Conservation (phyloP, 805 yeast genomes). For the Myxozyma vanderwaltii region DNA sequence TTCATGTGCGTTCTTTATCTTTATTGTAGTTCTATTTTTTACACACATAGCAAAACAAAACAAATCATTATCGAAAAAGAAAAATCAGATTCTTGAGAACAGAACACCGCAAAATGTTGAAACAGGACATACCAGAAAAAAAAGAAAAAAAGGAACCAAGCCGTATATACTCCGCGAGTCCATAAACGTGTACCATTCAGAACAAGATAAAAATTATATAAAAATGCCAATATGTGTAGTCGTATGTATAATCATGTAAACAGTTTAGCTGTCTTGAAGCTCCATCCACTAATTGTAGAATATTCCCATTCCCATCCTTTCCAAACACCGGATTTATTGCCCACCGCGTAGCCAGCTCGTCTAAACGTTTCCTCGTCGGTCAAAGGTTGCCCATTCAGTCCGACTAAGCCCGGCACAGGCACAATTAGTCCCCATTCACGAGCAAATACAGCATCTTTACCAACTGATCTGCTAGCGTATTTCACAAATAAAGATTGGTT, state of each 20-base stretch:
- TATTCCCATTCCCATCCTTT: slow-evolving; percentile 30
- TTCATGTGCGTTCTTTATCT: too few species aligned
- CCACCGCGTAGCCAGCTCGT: slow-evolving; percentile 4
- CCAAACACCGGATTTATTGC: not conserved
- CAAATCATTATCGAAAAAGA: too few species aligned
- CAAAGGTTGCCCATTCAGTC: slow-evolving; percentile 13
- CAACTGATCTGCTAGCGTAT: slow-evolving; percentile 23
- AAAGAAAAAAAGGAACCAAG: not conserved
- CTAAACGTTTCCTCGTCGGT: slow-evolving; percentile 20
- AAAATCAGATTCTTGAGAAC: too few species aligned
- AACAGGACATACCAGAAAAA: not conserved
- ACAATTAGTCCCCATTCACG: slow-evolving; percentile 28
- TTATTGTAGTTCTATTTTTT: too few species aligned
- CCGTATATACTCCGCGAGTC: too few species aligned
- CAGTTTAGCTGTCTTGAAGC: slow-evolving; percentile 2
- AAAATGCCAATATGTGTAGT: too few species aligned
- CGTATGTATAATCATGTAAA: not conserved
- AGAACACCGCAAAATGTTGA: not conserved
- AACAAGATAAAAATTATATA: not conserved
- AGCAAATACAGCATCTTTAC: slow-evolving; percentile 29
- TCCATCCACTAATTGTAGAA: slow-evolving; percentile 28
- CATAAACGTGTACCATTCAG: not conserved
- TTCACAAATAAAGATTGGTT: slow-evolving; percentile 13
- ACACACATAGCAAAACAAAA: too few species aligned
- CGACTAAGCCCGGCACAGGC: not conserved